Evolutionary conservation across 257 asterid species (phyloP).

Genomic region (Fraxinus excelsior): DNA sequence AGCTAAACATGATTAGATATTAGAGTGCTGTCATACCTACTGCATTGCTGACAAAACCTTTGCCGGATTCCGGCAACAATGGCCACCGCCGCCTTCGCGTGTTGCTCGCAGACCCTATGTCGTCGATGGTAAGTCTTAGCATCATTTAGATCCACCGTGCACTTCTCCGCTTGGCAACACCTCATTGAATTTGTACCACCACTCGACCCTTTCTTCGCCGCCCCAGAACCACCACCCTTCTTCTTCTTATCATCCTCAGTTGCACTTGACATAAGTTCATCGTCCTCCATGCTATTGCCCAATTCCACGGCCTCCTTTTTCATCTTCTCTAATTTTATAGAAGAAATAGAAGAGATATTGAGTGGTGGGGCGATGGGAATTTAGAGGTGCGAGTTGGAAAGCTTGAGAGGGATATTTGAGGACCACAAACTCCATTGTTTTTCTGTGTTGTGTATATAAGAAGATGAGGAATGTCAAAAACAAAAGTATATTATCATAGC

Average conservation of each 20-base stretch:
- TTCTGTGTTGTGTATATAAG: not conserved
- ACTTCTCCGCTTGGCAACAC: conserved; percentile 67
- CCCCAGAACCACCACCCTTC: conserved; percentile 24
- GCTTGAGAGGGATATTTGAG: conserved; percentile 48
- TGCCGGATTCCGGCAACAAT: conserved; percentile 71
- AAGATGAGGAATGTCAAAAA: conserved; percentile 25
- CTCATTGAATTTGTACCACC: conserved; percentile 31
- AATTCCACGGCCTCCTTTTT: conserved; percentile 23
- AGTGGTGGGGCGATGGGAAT: conserved; percentile 58
- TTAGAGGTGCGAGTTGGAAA: conserved; percentile 43
- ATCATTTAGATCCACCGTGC: conserved; percentile 48
- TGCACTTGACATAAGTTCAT: conserved; percentile 9
- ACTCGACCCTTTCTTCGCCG: conserved; percentile 33
- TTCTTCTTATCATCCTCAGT: conserved; percentile 48
- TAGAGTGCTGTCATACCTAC: conserved; percentile 47
- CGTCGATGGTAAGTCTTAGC: conserved; percentile 71
- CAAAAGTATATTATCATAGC: conserved; percentile 17
- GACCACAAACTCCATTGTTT: conserved; percentile 47
- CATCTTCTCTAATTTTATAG: conserved; percentile 26
- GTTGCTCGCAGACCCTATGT: conserved; percentile 70
- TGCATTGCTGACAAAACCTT: conserved; percentile 87
- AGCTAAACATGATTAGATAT: no score
- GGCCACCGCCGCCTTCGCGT: conserved; percentile 62
- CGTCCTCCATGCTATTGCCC: conserved; percentile 30
- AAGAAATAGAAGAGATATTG: conserved; percentile 15